phyloP scores from a whole-genome alignment of 169 alveolate genomes.

The Eimeria praecox region DNA sequence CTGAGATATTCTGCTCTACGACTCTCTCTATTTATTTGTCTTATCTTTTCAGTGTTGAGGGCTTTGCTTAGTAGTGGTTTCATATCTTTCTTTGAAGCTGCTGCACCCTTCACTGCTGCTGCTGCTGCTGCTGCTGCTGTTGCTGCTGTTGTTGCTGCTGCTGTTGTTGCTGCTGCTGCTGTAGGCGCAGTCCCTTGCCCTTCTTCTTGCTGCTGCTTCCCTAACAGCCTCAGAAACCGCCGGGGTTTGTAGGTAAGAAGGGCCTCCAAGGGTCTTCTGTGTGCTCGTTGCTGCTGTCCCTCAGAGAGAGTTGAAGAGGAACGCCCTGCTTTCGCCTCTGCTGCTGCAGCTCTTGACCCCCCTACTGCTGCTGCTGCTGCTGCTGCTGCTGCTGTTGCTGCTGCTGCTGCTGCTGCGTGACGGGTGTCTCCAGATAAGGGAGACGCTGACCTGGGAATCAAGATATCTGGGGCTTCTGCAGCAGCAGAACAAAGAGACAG shows the following conservation, averaged over 20 bases:
- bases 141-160: not conserved
- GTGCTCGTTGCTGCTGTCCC: slow-evolving; percentile 35
- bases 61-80: not conserved
- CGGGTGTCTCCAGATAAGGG: not conserved
- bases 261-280: slow-evolving; percentile 32
- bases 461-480: slow-evolving; percentile 1
- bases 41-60: not conserved
- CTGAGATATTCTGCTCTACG: not conserved
- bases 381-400: slow-evolving; percentile 16
- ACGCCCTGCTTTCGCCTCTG: not conserved
- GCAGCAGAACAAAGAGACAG: not conserved
- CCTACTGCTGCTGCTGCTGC: slow-evolving; percentile 41
- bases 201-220: slow-evolving; percentile 58
- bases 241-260: slow-evolving; percentile 9
- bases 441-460: not conserved
- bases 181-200: not conserved
- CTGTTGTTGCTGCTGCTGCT: slow-evolving; percentile 14
- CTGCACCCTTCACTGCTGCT: not conserved
- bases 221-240: slow-evolving; percentile 15
- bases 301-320: slow-evolving; percentile 1
- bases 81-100: not conserved
- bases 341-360: slow-evolving; percentile 22
- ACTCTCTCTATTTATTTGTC: not conserved
- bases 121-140: not conserved
- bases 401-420: not conserved